Evolutionary conservation across 2,329 filamentous ascomycete species (phyloP), one percentile per base, ranked within the genome.

Genomic region (Pezicula carpinea): DNA sequence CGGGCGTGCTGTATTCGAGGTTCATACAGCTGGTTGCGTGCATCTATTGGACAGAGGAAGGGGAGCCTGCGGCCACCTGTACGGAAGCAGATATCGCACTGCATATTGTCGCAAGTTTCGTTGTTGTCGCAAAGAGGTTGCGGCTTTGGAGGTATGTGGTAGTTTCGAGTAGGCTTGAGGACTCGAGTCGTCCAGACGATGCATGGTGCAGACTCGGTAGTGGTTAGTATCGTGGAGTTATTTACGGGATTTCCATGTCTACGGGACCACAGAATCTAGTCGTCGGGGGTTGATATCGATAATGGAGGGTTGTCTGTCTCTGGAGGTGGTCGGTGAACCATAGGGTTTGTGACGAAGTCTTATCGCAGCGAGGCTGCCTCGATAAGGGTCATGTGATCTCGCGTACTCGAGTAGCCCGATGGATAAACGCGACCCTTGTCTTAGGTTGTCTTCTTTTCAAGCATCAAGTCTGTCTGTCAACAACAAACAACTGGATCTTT

Each of bases 1-100:
- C 71, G 71, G 44, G 81, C 74, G 55, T 79, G 73, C 51, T 80
- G 76, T 50, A 89, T 63, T 39, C 85, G 82, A 19, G 73, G 67
- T 31, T 80, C 76, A 63, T 89, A 89, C 23, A 89, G 71, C 43
- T 70, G 69, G 58, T 85, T 89, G 43, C 85, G 78, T 39, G 82
- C 83, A 68, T 89, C 87, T 40, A 84, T 78, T 21, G 77, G 71
- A 63, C 86, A 90, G 57, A 87, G 71, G 58, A 87, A 85, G 11
- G 80, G 80, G 46, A 82, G 59, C 71, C 76, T 77, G 73, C 65
- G 79, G 71, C 59, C 69, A 64, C 59, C 78, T 72, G 64, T 72
- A 69, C 69, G 66, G 53, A 64, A 67, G 65, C 85, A 89, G 64
- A 87, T 78, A 63, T 82, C 76, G 70, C 85, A 89, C 61, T 79